Percentiles rank a stretch among this genome's conserved stretches.
These are phyloP conservation scores for Metarhizium album DNA, from an alignment of 2,329 filamentous ascomycete genomes.

Conservation along the genomic window DNA sequence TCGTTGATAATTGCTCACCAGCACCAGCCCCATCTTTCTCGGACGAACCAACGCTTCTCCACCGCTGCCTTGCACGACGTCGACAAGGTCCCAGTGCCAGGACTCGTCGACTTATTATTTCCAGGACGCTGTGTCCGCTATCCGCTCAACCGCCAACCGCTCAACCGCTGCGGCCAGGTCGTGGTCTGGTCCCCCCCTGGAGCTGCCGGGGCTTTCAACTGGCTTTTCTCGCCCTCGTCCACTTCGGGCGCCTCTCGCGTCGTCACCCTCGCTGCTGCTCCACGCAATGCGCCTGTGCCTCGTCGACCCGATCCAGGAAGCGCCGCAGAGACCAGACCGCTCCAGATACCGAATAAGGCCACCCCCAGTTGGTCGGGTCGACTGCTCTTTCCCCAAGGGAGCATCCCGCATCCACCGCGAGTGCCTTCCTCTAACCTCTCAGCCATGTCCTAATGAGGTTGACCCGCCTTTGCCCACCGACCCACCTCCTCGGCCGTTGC, in stretches of 20 bases:
- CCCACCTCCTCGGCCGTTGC: conserved; percentile 23
- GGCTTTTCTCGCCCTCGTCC: neutral
- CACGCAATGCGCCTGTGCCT: neutral
- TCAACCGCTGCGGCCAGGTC: too few relatives aligned
- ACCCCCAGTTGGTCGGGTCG: conserved; percentile 2
- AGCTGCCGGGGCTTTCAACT: conserved; percentile 8
- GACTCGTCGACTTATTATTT: too few relatives aligned
- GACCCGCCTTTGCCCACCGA: conserved; percentile 29
- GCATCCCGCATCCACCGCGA: conserved; percentile 2
- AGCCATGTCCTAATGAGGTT: conserved; percentile 35
- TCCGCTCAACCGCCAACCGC: too few relatives aligned
- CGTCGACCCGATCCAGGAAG: conserved; percentile 8
- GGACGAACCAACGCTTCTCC: too few relatives aligned
- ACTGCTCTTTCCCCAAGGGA: neutral
- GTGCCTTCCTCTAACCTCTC: conserved; percentile 15
- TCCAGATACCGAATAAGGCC: conserved; percentile 9
- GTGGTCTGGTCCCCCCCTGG: too few relatives aligned
- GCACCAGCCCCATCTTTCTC: too few relatives aligned
- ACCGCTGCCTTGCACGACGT: too few relatives aligned
- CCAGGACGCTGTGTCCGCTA: neutral
- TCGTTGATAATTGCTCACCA: too few relatives aligned
- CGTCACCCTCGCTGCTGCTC: neutral
- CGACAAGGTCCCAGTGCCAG: too few relatives aligned
- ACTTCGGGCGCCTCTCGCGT: conserved; percentile 7
- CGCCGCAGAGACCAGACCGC: conserved; percentile 8